phyloP scores from a whole-genome alignment of 768 basidiomycete genomes.

The Albatrellus ellisii region DNA sequence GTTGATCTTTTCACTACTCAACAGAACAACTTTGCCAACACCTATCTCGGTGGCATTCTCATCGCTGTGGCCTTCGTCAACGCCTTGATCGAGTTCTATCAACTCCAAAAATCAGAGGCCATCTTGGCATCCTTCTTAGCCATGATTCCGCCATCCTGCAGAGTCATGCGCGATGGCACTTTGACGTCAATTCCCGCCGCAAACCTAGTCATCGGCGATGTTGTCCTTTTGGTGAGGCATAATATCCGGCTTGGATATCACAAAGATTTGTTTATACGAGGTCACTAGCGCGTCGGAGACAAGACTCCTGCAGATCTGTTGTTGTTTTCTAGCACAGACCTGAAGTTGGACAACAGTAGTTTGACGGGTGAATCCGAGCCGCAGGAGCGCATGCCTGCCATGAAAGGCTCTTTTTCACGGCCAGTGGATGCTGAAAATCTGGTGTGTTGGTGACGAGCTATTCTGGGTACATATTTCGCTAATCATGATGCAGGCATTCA shows the following conservation, averaged over 20 bases:
- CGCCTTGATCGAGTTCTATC: slow-evolving; percentile 56
- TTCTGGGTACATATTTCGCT: too few species aligned
- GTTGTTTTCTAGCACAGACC: slow-evolving; percentile 43
- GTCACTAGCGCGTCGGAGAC: slow-evolving; percentile 58
- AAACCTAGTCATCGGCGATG: slow-evolving; percentile 51
- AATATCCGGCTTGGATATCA: too few species aligned
- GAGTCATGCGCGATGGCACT: slow-evolving; percentile 43
- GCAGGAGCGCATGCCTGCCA: slow-evolving; percentile 39
- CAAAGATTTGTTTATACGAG: slow-evolving; percentile 8
- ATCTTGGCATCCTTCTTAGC: slow-evolving; percentile 62
- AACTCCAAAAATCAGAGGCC: slow-evolving; percentile 62
- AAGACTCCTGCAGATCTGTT: slow-evolving; percentile 61
- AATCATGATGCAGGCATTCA: slow-evolving; percentile 51
- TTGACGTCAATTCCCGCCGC: slow-evolving; percentile 45
- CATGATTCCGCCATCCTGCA: slow-evolving; percentile 60
- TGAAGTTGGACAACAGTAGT: slow-evolving; percentile 62
- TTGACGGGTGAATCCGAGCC: slow-evolving; percentile 62
- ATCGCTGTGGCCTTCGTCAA: slow-evolving; percentile 32
- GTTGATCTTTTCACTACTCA: slow-evolving; percentile 4
- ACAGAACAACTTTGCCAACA: slow-evolving; percentile 48
- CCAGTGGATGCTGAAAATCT: slow-evolving; percentile 56
- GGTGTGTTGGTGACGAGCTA: slow-evolving; percentile 21
- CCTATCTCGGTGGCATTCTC: slow-evolving; percentile 48
- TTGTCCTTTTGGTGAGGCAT: slow-evolving; percentile 41
- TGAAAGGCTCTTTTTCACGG: slow-evolving; percentile 31